Percentiles rank a stretch among this genome's conserved stretches.
Evolutionary conservation across 1,139 yeast species (phyloP).

Genomic region (Yamadazyma membranifaciens): DNA sequence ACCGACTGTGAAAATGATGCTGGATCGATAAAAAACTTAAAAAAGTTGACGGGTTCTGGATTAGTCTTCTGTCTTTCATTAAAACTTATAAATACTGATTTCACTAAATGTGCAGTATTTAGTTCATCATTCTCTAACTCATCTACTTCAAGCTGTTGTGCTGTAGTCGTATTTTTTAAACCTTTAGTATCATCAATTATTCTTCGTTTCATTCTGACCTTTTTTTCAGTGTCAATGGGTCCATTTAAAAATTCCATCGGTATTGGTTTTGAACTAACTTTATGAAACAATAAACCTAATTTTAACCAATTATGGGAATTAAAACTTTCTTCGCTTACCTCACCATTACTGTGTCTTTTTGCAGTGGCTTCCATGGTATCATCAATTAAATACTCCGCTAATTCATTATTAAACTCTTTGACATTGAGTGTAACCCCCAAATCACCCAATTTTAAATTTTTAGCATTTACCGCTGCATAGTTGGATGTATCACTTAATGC

Average conservation of each 20-base stretch:
- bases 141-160: slow-evolving; percentile 38
- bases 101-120: slow-evolving; percentile 63
- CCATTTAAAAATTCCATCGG: slow-evolving; percentile 67
- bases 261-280: slow-evolving; percentile 47
- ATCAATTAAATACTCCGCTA: not conserved
- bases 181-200: slow-evolving; percentile 42
- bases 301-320: slow-evolving; percentile 55
- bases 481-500: slow-evolving; percentile 39
- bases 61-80: slow-evolving; percentile 21
- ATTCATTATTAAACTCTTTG: slow-evolving; percentile 42
- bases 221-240: slow-evolving; percentile 65
- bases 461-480: slow-evolving; percentile 51
- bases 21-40: slow-evolving; percentile 71
- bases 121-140: slow-evolving; percentile 51
- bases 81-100: slow-evolving; percentile 42
- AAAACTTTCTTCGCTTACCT: slow-evolving; percentile 23
- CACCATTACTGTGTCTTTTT: not conserved
- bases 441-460: slow-evolving; percentile 56
- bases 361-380: not conserved
- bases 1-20: slow-evolving; percentile 72
- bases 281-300: slow-evolving; percentile 55
- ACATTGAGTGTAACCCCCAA: slow-evolving; percentile 48
- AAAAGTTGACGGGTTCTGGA: slow-evolving; percentile 51
- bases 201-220: slow-evolving; percentile 34
- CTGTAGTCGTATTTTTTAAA: slow-evolving; percentile 48